Percentiles rank a stretch among this genome's conserved stretches.
Evolutionary conservation across 768 basidiomycete genomes (phyloP).

Genomic region (Amanita fuliginea): DNA sequence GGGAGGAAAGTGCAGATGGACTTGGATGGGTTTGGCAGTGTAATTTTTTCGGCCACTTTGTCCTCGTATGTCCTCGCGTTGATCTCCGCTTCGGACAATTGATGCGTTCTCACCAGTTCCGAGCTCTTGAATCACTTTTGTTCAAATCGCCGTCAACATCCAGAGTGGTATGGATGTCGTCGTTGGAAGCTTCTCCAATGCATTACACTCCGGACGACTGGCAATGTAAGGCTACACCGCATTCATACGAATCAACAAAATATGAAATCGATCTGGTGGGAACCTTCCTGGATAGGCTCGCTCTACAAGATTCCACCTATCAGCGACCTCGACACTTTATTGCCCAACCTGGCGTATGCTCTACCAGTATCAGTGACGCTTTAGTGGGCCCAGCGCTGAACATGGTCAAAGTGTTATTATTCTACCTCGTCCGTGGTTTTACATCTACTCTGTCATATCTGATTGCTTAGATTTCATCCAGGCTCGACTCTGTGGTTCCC

Average conservation of each 20-base stretch:
- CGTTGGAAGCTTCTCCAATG: conserved; percentile 45
- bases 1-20: conserved; percentile 54
- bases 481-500: conserved; percentile 62
- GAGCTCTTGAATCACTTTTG: conserved; percentile 45
- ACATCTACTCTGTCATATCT: neutral
- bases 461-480: conserved; percentile 18
- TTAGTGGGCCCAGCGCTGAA: conserved; percentile 35
- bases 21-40: conserved; percentile 80
- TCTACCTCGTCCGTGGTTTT: conserved; percentile 47
- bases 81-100: neutral
- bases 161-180: conserved; percentile 75
- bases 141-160: conserved; percentile 33
- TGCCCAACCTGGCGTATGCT: conserved; percentile 60
- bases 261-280: conserved; percentile 68
- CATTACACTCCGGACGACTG: conserved; percentile 57
- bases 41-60: conserved; percentile 76
- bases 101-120: conserved; percentile 38
- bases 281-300: conserved; percentile 37
- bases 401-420: conserved; percentile 37
- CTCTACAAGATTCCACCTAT: conserved; percentile 17
- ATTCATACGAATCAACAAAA: conserved; percentile 64
- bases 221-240: conserved; percentile 50
- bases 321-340: conserved; percentile 43
- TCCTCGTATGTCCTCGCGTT: conserved; percentile 39
- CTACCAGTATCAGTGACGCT: conserved; percentile 46